Evolutionary conservation across 2,329 filamentous ascomycete genomes (phyloP), one percentile per base, ranked within the genome.

Genomic region (Tolypocladium nubicola): DNA sequence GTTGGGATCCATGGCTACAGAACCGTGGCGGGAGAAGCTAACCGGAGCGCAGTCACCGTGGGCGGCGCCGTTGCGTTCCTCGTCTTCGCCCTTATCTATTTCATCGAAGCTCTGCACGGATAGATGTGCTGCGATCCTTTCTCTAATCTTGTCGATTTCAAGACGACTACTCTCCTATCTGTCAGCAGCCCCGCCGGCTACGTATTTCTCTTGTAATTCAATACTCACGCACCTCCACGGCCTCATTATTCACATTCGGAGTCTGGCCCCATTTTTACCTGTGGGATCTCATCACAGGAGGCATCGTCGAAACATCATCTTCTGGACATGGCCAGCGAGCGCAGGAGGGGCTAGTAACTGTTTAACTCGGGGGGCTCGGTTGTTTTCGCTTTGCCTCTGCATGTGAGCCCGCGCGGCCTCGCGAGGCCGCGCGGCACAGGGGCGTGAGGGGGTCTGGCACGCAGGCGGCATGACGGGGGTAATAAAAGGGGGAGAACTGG

Each of bases 31-130:
- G 6, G 14, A 45, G 13, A 58, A 62, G 52, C 64, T 70, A 65
- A 71, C 60, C 47, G 8, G 23, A 55, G n/a, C 53, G 43, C 61
- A 96, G 94, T 97, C 40, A 97, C 93, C 38, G 80, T 97, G 55
- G 93, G 94, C 61, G 94, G 94, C 59, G 93, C 94, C 9, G 75
- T 88, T 57, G 91, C 93, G 19, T 99, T 99, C 76, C 77, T 97
- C 53, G 73, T 91, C 37, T 99, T 99, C 69, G 93, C 91, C 60
- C 73, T 96, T 65, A 92, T 99, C 64, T 99, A 99, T 74, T 75
- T 96, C 41, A 77, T 92, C 60, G 93, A 97, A 73, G 87, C 88
- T 16, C 75, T 92, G 67, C 84, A 84, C 67, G 73, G 73, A 55
- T 82, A 73, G 56, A 62, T 9, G 10, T 49, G 21, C 26, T 26